Conservation (phyloP, 2,329 filamentous ascomycete species). For the Fusarium lateritium region DNA sequence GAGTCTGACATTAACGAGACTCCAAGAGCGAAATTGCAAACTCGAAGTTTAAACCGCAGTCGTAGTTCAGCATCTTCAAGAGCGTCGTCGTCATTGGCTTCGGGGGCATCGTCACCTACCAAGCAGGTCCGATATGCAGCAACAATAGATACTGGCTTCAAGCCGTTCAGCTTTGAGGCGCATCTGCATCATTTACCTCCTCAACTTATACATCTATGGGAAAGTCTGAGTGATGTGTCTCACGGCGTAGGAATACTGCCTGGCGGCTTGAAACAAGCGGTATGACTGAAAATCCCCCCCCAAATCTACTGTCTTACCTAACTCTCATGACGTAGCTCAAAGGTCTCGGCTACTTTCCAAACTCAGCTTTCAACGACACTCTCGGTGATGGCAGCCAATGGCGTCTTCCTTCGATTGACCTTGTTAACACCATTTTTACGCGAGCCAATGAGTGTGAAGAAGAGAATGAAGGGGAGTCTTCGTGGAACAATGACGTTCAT, state of each 20-base stretch:
- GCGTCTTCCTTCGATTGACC: background rate
- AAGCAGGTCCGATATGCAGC: background rate
- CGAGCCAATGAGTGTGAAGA: conserved; percentile 5
- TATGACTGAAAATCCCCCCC: background rate
- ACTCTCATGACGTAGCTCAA: background rate
- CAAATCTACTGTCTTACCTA: background rate
- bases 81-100: background rate
- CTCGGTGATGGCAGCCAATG: background rate
- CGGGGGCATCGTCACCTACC: background rate
- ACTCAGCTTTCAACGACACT: background rate
- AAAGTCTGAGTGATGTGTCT: background rate
- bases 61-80: background rate
- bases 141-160: background rate
- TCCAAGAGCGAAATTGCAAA: background rate
- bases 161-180: background rate
- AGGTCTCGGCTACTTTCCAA: background rate
- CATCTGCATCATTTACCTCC: background rate
- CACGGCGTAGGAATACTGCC: background rate
- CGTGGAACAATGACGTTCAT: conserved; percentile 21
- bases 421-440: background rate
- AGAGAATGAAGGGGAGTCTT: conserved; percentile 14
- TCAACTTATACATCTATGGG: background rate
- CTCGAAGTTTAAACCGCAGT: background rate
- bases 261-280: background rate
- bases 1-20: background rate